These are phyloP conservation scores for Thalassia testudinum DNA, from an alignment of 116 monocot genomes.

Conservation along the genomic window DNA sequence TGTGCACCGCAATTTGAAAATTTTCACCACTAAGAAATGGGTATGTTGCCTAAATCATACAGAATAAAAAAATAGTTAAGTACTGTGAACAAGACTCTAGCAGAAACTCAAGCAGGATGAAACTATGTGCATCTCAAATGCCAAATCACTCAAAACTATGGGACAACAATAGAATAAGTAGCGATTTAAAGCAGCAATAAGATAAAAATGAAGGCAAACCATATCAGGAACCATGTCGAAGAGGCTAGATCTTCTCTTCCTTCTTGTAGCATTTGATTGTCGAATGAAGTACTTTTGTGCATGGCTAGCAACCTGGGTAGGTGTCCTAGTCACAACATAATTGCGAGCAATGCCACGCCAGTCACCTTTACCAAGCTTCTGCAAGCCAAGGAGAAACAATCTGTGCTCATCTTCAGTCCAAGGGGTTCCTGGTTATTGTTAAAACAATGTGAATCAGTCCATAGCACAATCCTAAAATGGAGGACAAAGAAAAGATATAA, in stretches of 20 bases:
- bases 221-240: constrained; percentile 16
- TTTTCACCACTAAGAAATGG: too few relatives aligned
- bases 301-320: constrained; percentile 27
- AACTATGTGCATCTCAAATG: too few relatives aligned
- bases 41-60: too few relatives aligned
- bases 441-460: not conserved
- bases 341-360: constrained; percentile 23
- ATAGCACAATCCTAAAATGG: not conserved
- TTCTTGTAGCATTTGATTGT: constrained; percentile 21
- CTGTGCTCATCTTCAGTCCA: constrained; percentile 33
- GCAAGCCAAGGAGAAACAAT: constrained; percentile 20
- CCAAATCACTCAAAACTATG: too few relatives aligned
- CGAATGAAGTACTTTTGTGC: constrained; percentile 29
- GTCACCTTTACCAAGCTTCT: constrained; percentile 26
- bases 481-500: not conserved
- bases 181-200: too few relatives aligned
- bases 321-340: constrained; percentile 20
- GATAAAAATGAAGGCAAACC: constrained; percentile 7
- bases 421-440: constrained; percentile 7
- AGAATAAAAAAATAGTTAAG: too few relatives aligned
- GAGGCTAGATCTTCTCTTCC: constrained; percentile 20
- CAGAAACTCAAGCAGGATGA: too few relatives aligned
- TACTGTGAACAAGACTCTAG: too few relatives aligned
- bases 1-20: too few relatives aligned
- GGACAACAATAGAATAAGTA: too few relatives aligned